Base-by-base conservation (phyloP, 2,329 filamentous ascomycete genomes). In the Orbilia ellipsospora region DNA sequence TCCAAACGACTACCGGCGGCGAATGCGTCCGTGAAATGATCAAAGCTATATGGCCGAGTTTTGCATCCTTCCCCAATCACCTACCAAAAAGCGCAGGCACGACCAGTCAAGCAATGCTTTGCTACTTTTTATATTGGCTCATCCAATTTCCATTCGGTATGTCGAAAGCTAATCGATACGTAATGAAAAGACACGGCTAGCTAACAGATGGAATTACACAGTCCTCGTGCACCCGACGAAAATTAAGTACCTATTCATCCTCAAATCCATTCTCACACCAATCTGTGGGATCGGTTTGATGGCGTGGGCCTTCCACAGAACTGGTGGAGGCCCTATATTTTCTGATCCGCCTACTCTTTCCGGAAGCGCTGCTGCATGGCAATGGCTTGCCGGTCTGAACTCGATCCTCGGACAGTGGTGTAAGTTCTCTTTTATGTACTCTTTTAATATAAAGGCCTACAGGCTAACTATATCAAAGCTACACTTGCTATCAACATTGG, bases 1-100 rank as follows among this genome's bases (percentile, higher is more conserved):
- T 91, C 55, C 88, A 90, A 78, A 88, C 87, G 48, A 87, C 88
- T 73, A 89, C 89, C 77, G 89, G 89, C 0, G 88, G 86, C 0
- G 86, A 87, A 55, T 82, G 81, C 78, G 81, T 84, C 36, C 83
- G 82, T 0, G 81, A 83, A 68, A 84, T 86, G 78, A 79, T 86
- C 28, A 81, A 80, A 2, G 82, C 84, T 10, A 83, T 85, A 61
- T 89, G 87, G 85, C 88, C 88, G 0, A 86, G 84, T 8, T 89
- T 87, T 77, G 80, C 84, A 0, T 82, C 83, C 0, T 82, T 89
- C 10, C 83, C 84, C 0, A 89, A 90, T 77, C 81, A 83, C 26
- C 83, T 89, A 3, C 84, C 87, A 0, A 82, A 80, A 1, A 82
- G 80, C 2, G 84, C 85, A 31, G 87, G 87, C 16, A 88, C 88